phyloP scores from a whole-genome alignment of 164 flowering plant species.

The Umbilicus rupestris region DNA sequence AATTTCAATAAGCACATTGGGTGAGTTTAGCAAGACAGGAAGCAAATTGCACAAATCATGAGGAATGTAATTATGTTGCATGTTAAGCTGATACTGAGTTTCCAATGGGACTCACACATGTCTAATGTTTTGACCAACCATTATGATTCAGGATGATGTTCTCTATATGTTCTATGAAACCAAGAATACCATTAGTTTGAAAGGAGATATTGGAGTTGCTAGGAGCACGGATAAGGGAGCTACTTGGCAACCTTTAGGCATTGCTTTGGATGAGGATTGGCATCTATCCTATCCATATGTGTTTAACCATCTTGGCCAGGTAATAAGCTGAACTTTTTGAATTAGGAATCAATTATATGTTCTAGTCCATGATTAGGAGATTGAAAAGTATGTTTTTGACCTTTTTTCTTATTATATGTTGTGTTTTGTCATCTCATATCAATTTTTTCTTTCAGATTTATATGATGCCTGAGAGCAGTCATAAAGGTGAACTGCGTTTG shows the following conservation, averaged over 20 bases:
- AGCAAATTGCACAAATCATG: background rate
- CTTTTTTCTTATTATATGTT: background rate
- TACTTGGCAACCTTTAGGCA: conserved; percentile 81
- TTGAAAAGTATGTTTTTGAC: background rate
- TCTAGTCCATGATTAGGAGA: background rate
- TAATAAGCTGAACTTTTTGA: conserved; percentile 18
- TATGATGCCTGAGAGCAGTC: conserved; percentile 91
- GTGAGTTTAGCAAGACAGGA: background rate
- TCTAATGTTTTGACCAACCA: conserved; percentile 2
- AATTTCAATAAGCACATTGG: background rate
- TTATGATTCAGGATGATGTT: conserved; percentile 45
- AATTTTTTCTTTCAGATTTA: conserved; percentile 44
- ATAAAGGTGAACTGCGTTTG: conserved; percentile 63
- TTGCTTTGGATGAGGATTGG: conserved; percentile 90
- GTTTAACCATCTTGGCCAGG: conserved; percentile 60
- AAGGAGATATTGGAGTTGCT: conserved; percentile 95
- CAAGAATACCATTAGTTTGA: conserved; percentile 71
- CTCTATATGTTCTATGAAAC: conserved; percentile 78
- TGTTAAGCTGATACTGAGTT: background rate
- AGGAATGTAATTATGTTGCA: background rate
- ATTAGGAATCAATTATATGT: background rate
- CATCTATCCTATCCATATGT: conserved; percentile 92
- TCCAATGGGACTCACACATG: background rate
- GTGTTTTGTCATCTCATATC: background rate
- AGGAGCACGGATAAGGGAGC: conserved; percentile 79